A percentile compares a stretch with the other conserved stretches of the same genome.
Evolutionary conservation across 495 filamentous ascomycete genomes (phyloP).

Genomic region (Tuber indicum): DNA sequence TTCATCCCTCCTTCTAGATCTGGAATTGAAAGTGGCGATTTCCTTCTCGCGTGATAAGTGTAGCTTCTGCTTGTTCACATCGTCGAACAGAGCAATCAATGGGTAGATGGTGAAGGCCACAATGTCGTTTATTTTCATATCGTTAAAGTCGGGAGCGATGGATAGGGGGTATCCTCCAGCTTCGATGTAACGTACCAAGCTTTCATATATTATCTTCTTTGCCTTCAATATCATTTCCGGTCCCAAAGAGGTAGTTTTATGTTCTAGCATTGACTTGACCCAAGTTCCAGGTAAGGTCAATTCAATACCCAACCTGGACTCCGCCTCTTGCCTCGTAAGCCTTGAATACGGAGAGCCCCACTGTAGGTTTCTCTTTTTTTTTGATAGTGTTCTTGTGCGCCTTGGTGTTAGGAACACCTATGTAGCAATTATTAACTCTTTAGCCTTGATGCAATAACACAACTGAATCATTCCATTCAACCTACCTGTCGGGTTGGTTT

Average conservation of each 20-base stretch:
- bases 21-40: slow-evolving; percentile 2
- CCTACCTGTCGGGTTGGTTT: no score
- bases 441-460: no score
- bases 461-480: no score
- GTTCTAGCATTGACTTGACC: slow-evolving; percentile 12
- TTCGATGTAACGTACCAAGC: slow-evolving; percentile 16
- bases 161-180: slow-evolving; percentile 21
- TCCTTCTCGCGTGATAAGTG: slow-evolving; percentile 12
- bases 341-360: no score
- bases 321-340: no score
- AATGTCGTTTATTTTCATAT: no score
- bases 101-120: slow-evolving; percentile 12
- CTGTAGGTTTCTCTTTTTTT: no score
- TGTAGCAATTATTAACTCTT: no score
- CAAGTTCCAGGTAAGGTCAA: no score
- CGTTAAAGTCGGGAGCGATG: slow-evolving; percentile 13
- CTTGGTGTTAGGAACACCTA: no score
- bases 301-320: neutral
- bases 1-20: slow-evolving; percentile 6
- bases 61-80: slow-evolving; percentile 17
- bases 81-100: slow-evolving; percentile 12
- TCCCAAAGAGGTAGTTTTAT: slow-evolving; percentile 10
- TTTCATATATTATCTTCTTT: slow-evolving; percentile 10
- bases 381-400: no score
- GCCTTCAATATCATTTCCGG: slow-evolving; percentile 11